phyloP scores from a whole-genome alignment of 1,284 basidiomycete species.

The Rhodotorula mucilaginosa region DNA sequence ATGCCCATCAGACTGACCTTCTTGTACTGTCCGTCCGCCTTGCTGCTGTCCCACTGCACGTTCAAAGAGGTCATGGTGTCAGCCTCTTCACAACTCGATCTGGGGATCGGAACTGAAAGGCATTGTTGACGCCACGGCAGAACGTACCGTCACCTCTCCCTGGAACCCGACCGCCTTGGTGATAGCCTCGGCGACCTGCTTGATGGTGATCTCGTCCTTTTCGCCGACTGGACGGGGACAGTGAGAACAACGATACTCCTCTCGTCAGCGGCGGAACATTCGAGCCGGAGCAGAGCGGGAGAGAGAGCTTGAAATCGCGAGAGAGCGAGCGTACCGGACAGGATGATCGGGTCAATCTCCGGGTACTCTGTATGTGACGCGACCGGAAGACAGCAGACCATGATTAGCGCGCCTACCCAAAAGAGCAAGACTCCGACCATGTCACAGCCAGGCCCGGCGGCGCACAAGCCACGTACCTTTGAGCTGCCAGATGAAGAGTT shows the following conservation, averaged over 20 bases:
- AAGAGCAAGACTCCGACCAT: too few species aligned
- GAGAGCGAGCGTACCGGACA: conserved; percentile 53
- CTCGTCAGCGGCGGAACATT: not conserved
- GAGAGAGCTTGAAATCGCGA: too few species aligned
- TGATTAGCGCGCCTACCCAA: not conserved
- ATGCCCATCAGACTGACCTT: conserved; percentile 45
- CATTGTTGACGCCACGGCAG: not conserved
- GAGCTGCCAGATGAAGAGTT: conserved; percentile 86
- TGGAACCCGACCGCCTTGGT: conserved; percentile 72
- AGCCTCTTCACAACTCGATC: not conserved
- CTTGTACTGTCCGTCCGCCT: conserved; percentile 80
- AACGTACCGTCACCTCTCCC: conserved; percentile 64
- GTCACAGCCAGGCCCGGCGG: too few species aligned
- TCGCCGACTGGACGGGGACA: too few species aligned
- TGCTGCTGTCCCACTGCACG: conserved; percentile 49
- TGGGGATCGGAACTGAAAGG: not conserved
- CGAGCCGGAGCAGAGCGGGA: too few species aligned
- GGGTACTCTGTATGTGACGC: conserved; percentile 64
- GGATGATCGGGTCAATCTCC: conserved; percentile 81
- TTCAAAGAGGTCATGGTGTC: not conserved
- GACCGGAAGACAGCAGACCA: not conserved
- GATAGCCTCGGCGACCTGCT: conserved; percentile 75
- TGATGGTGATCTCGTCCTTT: conserved; percentile 84
- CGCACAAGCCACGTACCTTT: conserved; percentile 13
- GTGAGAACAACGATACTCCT: too few species aligned